Base-by-base conservation (phyloP, 805 yeast genomes). In the Saccharomyces paradoxus region DNA sequence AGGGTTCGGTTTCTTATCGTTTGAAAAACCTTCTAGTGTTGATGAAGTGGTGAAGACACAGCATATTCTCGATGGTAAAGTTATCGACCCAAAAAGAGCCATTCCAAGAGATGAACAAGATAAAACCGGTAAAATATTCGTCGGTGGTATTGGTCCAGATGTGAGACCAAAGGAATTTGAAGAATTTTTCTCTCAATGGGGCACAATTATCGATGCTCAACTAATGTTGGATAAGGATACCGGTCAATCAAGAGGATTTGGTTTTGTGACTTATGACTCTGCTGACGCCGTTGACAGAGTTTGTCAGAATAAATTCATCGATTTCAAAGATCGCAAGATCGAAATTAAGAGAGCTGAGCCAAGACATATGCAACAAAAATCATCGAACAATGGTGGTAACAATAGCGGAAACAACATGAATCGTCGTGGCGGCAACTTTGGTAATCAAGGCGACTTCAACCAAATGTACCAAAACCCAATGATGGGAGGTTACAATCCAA, bases 41-140 rank as follows among this genome's bases (percentile, higher is more conserved):
- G 94, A 88, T 66, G 87, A 82, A 60, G 98, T 92, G 50, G 80
- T 92, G 61, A 83, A 82, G 60, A 83, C 87, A 56, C 94, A 87
- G 66, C 99, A 92, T 70, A 81, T 89, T 52, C 76, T 92, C 52
- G 99, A 92, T 67, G 98, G 98, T 59, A 92, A 92, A 71, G 86
- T 94, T 56, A 94, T 92, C 67, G 99, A 92, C 68, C 98, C 99
- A 44, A 92, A 92, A 71, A 81, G 98, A 65, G 97, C 99, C 26
- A 92, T 92, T 64, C 97, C 98, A 41, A 87, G 89, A 70, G 98
- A 92, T 67, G 98, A 92, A 70, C 98, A 92, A 71, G 97, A 90
- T 68, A 88, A 87, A 69, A 90, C 96, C 12, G 96, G 97, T 62
- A 92, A 92, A 74, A 91, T 92, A 60, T 92, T 92, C 67, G 97